Conservation (phyloP, 1,284 basidiomycete genomes). For the Afroboletus lepidellus region DNA sequence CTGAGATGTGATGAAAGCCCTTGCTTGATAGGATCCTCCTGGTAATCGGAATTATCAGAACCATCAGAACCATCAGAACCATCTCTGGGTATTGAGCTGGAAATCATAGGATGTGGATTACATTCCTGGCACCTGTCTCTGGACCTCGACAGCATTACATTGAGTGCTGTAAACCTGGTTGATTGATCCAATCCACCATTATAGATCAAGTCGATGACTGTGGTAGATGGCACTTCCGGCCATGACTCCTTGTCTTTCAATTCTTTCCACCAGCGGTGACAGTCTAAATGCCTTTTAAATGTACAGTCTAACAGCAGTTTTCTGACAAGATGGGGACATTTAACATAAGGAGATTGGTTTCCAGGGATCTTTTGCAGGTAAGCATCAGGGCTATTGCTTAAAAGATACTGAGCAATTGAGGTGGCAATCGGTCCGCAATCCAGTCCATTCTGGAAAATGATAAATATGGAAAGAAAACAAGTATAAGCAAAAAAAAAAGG, state of each 20-base stretch:
- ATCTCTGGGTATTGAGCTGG: too few relatives aligned
- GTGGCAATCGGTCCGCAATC: constrained; percentile 10
- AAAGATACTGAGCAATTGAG: background rate
- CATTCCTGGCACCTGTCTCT: constrained; percentile 6
- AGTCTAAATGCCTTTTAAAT: background rate
- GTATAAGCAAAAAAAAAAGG: background rate
- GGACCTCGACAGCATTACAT: constrained; percentile 3
- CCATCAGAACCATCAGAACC: too few relatives aligned
- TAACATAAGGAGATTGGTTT: background rate
- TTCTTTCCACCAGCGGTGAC: constrained; percentile 4
- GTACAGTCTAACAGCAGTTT: background rate
- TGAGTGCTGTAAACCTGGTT: background rate
- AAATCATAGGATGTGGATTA: too few relatives aligned
- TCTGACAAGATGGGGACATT: constrained; percentile 1
- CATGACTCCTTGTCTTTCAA: background rate
- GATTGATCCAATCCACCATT: constrained; percentile 3
- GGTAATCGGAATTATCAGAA: background rate
- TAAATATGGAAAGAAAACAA: background rate
- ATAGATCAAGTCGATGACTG: background rate
- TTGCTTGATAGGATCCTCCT: background rate
- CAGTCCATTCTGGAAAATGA: background rate
- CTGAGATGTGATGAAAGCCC: background rate
- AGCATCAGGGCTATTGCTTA: background rate
- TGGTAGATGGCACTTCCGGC: constrained; percentile 4
- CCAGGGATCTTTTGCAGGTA: constrained; percentile 1